Percentiles rank a stretch among this genome's conserved stretches.
Conservation (phyloP, 2,329 filamentous ascomycete genomes). For the Xylariaceae sp. region DNA sequence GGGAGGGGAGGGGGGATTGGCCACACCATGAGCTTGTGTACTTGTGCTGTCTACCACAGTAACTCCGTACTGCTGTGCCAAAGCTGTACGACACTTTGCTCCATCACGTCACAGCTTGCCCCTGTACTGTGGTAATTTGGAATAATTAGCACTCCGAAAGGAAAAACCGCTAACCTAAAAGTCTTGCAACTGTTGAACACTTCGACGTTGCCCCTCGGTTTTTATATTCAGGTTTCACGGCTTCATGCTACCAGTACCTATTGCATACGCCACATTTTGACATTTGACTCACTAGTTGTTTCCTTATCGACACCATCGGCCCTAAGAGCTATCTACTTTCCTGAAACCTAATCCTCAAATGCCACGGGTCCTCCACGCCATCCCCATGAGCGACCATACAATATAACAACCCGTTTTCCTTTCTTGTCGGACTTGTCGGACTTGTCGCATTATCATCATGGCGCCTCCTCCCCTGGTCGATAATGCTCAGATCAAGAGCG, state of each 20-base stretch:
- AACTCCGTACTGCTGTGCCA: no score
- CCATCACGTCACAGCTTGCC: no score
- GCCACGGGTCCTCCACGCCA: neutral
- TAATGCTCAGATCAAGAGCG: conserved; percentile 80
- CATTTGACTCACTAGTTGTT: neutral
- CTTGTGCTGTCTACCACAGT: no score
- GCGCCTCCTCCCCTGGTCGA: conserved; percentile 65
- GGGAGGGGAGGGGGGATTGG: no score
- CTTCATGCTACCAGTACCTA: no score
- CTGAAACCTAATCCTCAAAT: neutral
- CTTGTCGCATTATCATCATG: conserved; percentile 15
- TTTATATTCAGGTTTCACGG: neutral
- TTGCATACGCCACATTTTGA: neutral
- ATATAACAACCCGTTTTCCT: neutral
- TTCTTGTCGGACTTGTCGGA: neutral
- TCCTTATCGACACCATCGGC: no score
- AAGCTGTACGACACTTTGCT: neutral
- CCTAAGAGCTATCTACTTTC: no score
- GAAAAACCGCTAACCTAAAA: neutral
- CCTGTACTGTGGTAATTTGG: neutral
- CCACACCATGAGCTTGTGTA: no score
- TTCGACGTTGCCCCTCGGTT: neutral
- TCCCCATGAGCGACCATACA: neutral
- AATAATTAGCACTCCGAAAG: neutral
- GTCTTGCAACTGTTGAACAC: neutral